phyloP scores from a whole-genome alignment of 306 rosid genomes.

The Nissolia schottii region DNA sequence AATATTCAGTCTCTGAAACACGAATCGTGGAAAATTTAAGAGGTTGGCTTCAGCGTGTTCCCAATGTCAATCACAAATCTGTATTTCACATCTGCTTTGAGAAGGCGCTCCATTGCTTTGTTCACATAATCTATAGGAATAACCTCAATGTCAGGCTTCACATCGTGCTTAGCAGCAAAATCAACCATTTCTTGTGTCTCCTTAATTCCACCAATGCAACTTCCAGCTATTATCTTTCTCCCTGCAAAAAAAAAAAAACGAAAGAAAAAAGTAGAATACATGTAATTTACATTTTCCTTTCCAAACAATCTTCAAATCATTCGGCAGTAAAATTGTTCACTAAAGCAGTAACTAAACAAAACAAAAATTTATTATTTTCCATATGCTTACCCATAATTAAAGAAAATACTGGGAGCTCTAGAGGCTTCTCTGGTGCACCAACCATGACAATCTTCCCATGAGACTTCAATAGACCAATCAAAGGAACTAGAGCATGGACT shows the following conservation, averaged over 20 bases:
- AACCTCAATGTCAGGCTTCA: constrained; percentile 27
- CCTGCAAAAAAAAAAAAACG: no score
- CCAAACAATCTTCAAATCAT: neutral
- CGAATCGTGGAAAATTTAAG: neutral
- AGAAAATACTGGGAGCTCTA: constrained; percentile 22
- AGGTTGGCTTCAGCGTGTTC: constrained; percentile 21
- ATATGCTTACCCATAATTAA: constrained; percentile 11
- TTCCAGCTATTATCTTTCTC: constrained; percentile 41
- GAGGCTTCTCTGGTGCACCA: constrained; percentile 34
- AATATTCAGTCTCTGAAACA: neutral
- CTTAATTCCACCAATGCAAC: constrained; percentile 48
- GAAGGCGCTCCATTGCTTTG: constrained; percentile 32
- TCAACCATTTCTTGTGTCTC: constrained; percentile 50
- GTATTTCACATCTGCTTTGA: constrained; percentile 27
- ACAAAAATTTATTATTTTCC: neutral
- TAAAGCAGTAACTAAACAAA: neutral
- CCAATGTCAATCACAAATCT: constrained; percentile 35
- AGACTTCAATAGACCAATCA: constrained; percentile 24
- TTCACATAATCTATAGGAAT: constrained; percentile 33
- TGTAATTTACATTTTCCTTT: neutral
- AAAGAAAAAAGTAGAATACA: neutral
- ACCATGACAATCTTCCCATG: constrained; percentile 37
- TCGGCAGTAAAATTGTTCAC: neutral
- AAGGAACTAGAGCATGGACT: constrained; percentile 24
- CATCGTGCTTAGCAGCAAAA: constrained; percentile 26